Percentiles rank a stretch among this genome's conserved stretches.
phyloP scores from a whole-genome alignment of 441 rosid species.

The Monsonia emarginata region DNA sequence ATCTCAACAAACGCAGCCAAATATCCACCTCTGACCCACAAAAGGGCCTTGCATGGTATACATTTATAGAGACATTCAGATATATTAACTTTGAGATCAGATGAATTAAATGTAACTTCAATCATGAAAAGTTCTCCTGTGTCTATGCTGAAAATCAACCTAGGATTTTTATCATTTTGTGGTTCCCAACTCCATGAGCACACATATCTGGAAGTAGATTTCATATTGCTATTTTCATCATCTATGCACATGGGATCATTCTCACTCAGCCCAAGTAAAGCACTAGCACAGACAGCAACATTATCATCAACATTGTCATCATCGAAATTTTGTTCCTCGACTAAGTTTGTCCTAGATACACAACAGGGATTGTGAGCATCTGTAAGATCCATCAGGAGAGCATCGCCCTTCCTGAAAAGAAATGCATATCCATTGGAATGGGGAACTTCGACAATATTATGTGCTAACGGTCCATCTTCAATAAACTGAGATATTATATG shows the following conservation, averaged over 20 bases:
- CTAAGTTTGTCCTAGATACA: conserved; percentile 55
- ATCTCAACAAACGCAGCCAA: conserved; percentile 76
- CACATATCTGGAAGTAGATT: conserved; percentile 44
- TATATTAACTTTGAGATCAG: conserved; percentile 43
- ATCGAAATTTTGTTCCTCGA: conserved; percentile 59
- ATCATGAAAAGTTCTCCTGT: conserved; percentile 82
- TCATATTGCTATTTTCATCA: conserved; percentile 41
- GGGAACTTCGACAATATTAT: conserved; percentile 76
- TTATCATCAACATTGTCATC: conserved; percentile 95
- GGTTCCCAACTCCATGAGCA: conserved; percentile 98
- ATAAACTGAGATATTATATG: conserved; percentile 39
- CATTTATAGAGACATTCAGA: conserved; percentile 78
- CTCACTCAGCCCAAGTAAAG: conserved; percentile 74
- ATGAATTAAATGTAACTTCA: conserved; percentile 46
- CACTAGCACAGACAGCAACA: conserved; percentile 80
- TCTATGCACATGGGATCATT: conserved; percentile 98
- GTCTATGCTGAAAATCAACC: conserved; percentile 71
- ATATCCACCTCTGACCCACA: conserved; percentile 82
- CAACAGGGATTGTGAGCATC: conserved; percentile 64
- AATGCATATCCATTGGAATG: conserved; percentile 75
- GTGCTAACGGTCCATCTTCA: conserved; percentile 79
- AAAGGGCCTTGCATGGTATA: conserved; percentile 66
- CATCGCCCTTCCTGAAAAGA: conserved; percentile 87
- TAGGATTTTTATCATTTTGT: conserved; percentile 38
- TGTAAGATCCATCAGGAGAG: conserved; percentile 85